Evolutionary conservation across 192 early-diverging fungal species (phyloP), one percentile per base, ranked within the genome.

Genomic region (Backusella sp.): DNA sequence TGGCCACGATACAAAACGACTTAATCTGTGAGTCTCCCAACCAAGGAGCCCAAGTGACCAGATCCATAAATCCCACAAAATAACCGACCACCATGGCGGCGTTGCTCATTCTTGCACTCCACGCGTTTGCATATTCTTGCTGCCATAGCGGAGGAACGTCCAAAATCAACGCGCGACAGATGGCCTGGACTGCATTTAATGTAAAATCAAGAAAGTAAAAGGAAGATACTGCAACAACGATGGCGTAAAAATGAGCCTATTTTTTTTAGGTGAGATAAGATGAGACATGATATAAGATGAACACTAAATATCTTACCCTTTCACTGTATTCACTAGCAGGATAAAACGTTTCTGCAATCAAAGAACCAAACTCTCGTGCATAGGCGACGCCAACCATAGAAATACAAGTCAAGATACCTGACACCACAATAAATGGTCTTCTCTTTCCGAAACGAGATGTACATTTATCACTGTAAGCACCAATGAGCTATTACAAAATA

Each of bases 121-220:
- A 97, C 0, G 94, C 93, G 62, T 92, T 96, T 44, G 91, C 92
- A 3, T 84, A 76, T 30, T 95, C 92, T 82, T 99, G 97, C 76
- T 95, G 93, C 70, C 88, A 81, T 15, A 91, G 82, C 1, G 96
- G 93, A 21, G 91, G 87, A 53, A 91, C 88, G 76, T 99, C 98
- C 32, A 98, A 88, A 39, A 97, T 93, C 17, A 99, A 82, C 17
- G 95, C 92, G 8, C 98, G 92, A 71, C 90, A 90, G 30, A 88
- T 86, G 5, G 96, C 95, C 78, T 94, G 93, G 3, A 97, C 92
- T 21, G 91, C 91, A 78, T 99, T 99, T 70, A 99, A 87, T 0
- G 95, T 91, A 87, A 99, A 98, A 82, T 99, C 97, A 26, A 99
- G 82, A 23, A 91, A 83, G 75, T 97, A 99, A 78, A 99, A 98